These are phyloP conservation scores for Paratinospora sagittata DNA, from an alignment of 164 flowering plant genomes.

Conservation along the genomic window DNA sequence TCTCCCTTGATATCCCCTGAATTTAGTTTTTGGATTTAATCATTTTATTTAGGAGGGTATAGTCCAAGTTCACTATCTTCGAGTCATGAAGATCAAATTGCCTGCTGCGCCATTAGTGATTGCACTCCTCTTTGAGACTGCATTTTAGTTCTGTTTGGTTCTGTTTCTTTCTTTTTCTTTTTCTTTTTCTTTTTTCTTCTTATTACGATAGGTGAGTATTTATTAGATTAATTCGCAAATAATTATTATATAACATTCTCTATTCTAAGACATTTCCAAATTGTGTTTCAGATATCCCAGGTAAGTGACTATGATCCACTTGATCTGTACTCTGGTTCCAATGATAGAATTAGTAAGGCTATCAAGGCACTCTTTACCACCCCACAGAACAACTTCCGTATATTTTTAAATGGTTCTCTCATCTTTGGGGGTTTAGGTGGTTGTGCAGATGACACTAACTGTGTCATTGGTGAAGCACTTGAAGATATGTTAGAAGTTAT, in stretches of 20 bases:
- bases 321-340: slow-evolving; percentile 75
- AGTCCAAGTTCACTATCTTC: too few relatives aligned
- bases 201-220: neutral
- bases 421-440: slow-evolving; percentile 71
- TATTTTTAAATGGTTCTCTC: slow-evolving; percentile 74
- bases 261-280: neutral
- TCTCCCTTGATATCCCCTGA: too few relatives aligned
- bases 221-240: neutral
- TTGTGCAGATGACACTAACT: slow-evolving; percentile 28
- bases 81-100: neutral
- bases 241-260: neutral
- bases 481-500: slow-evolving; percentile 47
- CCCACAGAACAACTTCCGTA: slow-evolving; percentile 89
- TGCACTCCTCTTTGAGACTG: neutral
- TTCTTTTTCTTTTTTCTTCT: neutral
- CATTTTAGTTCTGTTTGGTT: neutral
- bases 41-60: too few relatives aligned
- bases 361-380: slow-evolving; percentile 55
- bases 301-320: slow-evolving; percentile 79
- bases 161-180: neutral
- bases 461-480: slow-evolving; percentile 32
- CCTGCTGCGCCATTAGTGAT: neutral
- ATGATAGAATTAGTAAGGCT: slow-evolving; percentile 58
- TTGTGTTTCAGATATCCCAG: slow-evolving; percentile 53
- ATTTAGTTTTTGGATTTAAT: too few relatives aligned